A percentile compares a stretch with the other conserved stretches of the same genome.
These are phyloP conservation scores for Pseudoneurospora amorphoporcata DNA, from an alignment of 495 filamentous ascomycete species.

Conservation along the genomic window DNA sequence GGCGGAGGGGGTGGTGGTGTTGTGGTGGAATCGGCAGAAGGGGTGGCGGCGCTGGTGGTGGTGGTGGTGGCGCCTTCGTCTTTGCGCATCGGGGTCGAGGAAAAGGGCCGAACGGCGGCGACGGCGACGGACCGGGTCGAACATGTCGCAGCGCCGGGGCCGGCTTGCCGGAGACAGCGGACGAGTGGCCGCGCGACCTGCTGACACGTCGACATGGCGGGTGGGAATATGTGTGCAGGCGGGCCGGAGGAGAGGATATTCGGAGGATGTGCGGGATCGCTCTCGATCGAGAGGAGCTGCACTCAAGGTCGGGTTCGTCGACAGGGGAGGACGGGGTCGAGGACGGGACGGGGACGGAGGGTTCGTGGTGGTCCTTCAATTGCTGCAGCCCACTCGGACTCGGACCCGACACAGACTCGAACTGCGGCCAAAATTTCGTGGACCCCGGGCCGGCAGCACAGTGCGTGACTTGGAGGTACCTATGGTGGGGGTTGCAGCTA, in stretches of 20 bases:
- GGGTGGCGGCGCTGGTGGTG: slow-evolving; percentile 8
- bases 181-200: slow-evolving; percentile 57
- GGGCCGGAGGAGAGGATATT: neutral
- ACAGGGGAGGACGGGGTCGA: slow-evolving; percentile 10
- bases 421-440: slow-evolving; percentile 7
- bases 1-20: neutral
- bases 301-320: neutral
- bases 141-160: slow-evolving; percentile 20
- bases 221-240: neutral
- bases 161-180: slow-evolving; percentile 47
- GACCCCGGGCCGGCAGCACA: slow-evolving; percentile 8
- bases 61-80: slow-evolving; percentile 30
- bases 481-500: neutral
- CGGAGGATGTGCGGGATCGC: neutral
- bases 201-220: slow-evolving; percentile 56
- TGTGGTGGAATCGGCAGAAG: neutral
- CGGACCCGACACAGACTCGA: neutral
- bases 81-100: slow-evolving; percentile 28
- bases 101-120: slow-evolving; percentile 35
- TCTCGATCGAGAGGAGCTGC: slow-evolving; percentile 12
- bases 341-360: slow-evolving; percentile 1
- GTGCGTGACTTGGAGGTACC: neutral
- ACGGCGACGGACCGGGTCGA: slow-evolving; percentile 23
- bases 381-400: neutral
- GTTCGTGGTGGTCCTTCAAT: neutral